Conservation (phyloP, 1,284 basidiomycete genomes). For the Papiliotrema laurentii region DNA sequence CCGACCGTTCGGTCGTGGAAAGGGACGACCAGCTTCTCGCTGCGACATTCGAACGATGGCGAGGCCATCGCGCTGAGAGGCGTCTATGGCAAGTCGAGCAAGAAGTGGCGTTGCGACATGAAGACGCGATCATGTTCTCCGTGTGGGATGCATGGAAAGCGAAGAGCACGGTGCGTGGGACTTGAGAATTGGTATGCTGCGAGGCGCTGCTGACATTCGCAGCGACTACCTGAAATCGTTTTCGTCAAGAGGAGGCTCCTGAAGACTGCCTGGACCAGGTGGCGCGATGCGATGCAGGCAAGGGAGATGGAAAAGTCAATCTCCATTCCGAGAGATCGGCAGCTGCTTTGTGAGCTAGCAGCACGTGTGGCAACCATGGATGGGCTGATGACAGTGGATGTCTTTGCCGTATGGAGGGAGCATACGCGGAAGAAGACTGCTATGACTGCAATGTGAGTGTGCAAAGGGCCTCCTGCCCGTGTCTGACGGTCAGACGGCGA, state of each 20-base stretch:
- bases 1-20: conserved; percentile 16
- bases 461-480: too few relatives aligned
- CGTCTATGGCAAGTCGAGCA: conserved; percentile 21
- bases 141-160: conserved; percentile 42
- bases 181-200: neutral
- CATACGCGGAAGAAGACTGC: conserved; percentile 19
- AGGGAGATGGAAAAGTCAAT: conserved; percentile 10
- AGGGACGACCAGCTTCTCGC: conserved; percentile 16
- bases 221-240: conserved; percentile 18
- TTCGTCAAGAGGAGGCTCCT: conserved; percentile 5
- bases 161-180: conserved; percentile 19
- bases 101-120: conserved; percentile 31
- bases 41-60: conserved; percentile 28
- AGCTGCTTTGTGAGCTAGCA: conserved; percentile 23
- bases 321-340: conserved; percentile 10
- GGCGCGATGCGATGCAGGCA: conserved; percentile 13
- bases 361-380: too few relatives aligned
- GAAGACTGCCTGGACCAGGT: conserved; percentile 13
- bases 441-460: conserved; percentile 21
- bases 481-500: conserved; percentile 11
- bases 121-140: conserved; percentile 37
- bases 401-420: conserved; percentile 29
- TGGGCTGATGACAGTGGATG: conserved; percentile 23
- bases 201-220: neutral
- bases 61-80: conserved; percentile 23